Evolutionary conservation across 2,329 filamentous ascomycete genomes (phyloP).

Genomic region (Harringtonia aguacate): DNA sequence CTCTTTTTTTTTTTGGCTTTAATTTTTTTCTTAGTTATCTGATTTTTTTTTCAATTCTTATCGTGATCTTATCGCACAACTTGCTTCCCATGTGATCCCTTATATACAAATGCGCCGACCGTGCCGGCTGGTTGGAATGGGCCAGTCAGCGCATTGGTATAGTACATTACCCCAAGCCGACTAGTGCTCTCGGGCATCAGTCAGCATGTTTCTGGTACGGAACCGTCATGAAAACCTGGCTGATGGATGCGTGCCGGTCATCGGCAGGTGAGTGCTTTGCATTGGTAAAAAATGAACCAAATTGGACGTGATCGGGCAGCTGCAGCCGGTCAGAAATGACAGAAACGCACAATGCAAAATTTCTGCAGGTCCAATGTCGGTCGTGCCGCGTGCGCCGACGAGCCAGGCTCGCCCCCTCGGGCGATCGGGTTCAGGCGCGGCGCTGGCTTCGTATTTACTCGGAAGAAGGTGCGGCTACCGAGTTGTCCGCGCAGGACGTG

Average conservation of each 20-base stretch:
- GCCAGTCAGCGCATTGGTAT: conserved; percentile 3
- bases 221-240: too few species aligned
- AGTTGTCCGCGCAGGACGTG: conserved; percentile 1
- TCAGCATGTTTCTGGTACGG: too few species aligned
- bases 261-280: too few species aligned
- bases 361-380: too few species aligned
- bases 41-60: not conserved
- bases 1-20: not conserved
- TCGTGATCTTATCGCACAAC: not conserved
- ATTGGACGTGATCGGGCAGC: too few species aligned
- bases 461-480: conserved; percentile 11
- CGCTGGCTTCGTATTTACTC: conserved; percentile 13
- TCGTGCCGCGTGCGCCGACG: not conserved
- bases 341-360: too few species aligned
- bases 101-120: too few species aligned
- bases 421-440: conserved; percentile 10
- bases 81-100: too few species aligned
- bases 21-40: not conserved
- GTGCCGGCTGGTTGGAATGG: not conserved
- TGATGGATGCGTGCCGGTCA: too few species aligned
- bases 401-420: conserved; percentile 5
- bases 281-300: not conserved
- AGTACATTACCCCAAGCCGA: conserved; percentile 1
- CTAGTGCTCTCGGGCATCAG: too few species aligned
- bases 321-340: too few species aligned